Percentiles rank a stretch among this genome's conserved stretches.
These are phyloP conservation scores for Cyathus striatus DNA, from an alignment of 768 basidiomycete species.

Conservation along the genomic window DNA sequence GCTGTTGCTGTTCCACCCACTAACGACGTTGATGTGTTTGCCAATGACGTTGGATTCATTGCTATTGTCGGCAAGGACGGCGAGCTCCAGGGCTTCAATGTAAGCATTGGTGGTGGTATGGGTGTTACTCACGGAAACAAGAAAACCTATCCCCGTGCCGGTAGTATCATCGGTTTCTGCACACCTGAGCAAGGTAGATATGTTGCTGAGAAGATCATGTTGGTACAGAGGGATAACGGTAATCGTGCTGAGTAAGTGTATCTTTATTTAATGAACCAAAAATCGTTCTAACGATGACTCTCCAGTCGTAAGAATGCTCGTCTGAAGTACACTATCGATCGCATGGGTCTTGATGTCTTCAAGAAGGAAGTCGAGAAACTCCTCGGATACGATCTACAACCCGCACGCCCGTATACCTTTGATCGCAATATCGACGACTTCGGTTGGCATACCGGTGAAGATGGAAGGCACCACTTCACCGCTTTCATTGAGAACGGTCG, in stretches of 20 bases:
- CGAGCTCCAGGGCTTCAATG: slow-evolving; percentile 88
- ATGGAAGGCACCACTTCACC: slow-evolving; percentile 89
- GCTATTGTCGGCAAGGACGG: slow-evolving; percentile 79
- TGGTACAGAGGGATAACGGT: slow-evolving; percentile 92
- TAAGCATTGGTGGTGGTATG: slow-evolving; percentile 94
- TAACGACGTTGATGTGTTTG: slow-evolving; percentile 94
- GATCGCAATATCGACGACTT: slow-evolving; percentile 90
- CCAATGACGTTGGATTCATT: slow-evolving; percentile 96
- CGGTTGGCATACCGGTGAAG: slow-evolving; percentile 86
- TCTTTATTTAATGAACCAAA: neutral
- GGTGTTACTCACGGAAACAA: slow-evolving; percentile 99
- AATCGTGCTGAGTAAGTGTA: slow-evolving; percentile 83
- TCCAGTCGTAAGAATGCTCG: slow-evolving; percentile 77
- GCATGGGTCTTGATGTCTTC: slow-evolving; percentile 86
- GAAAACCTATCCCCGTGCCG: slow-evolving; percentile 94
- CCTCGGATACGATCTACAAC: slow-evolving; percentile 71
- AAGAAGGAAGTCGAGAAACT: slow-evolving; percentile 86
- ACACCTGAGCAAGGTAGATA: slow-evolving; percentile 78
- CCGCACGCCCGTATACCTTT: slow-evolving; percentile 75
- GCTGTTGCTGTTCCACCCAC: slow-evolving; percentile 94
- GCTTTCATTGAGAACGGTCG: slow-evolving; percentile 97
- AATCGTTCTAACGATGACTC: slow-evolving; percentile 1
- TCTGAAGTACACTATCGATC: slow-evolving; percentile 95
- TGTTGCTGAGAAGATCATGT: slow-evolving; percentile 90
- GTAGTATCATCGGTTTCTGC: slow-evolving; percentile 89